Evolutionary conservation across 345 rosid species (phyloP), one percentile per base, ranked within the genome.

Genomic region (Arabidopsis arenosa): DNA sequence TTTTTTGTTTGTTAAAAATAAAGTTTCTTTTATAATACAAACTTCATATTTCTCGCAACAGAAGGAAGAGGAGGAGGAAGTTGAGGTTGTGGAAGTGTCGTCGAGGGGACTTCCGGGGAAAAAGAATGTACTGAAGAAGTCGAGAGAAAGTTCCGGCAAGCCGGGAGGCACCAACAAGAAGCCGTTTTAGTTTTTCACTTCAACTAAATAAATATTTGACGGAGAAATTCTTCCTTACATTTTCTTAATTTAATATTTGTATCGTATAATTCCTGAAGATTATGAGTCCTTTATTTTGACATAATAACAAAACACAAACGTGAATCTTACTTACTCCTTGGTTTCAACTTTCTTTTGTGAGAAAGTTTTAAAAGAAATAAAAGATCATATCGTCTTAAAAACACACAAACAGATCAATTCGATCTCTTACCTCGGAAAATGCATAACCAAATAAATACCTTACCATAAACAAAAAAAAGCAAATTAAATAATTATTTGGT

Each of bases 131-230:
- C 15, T 61, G 39, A 17, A 76, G 41, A 77, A 77, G 72, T 3
- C 75, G 14, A 77, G 49, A 63, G 80, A 2, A 2, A 77, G 66
- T 56, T 17, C 66, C 13, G 80, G 80, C 66, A 70, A 55, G 66
- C 60, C 53, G 4, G 80, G 80, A 35, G 1, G 59, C 47, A 23
- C 17, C 71, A 54, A 63, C 75, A 41, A 51, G 18, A 60, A 52
- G 37, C 48, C 32, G 18, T 0, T 3, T 10, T 76, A 76, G 26
- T 53, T 7, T 7, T 30, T 6, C 4, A 15, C 13, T 18, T 18
- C 36, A 0, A 8, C 12, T 30, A 9, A 28, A 8, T 58, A 48
- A 18, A 23, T 44, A 2, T 28, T 62, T 30, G 18, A 10, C 17
- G 14, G 23, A 61, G 6, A 14, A 17, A 15, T 37, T 39, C 4